Percentiles rank a stretch among this genome's conserved stretches.
Evolutionary conservation across 129 eudicot species (phyloP).

Genomic region (Chrysanthemum seticuspe): DNA sequence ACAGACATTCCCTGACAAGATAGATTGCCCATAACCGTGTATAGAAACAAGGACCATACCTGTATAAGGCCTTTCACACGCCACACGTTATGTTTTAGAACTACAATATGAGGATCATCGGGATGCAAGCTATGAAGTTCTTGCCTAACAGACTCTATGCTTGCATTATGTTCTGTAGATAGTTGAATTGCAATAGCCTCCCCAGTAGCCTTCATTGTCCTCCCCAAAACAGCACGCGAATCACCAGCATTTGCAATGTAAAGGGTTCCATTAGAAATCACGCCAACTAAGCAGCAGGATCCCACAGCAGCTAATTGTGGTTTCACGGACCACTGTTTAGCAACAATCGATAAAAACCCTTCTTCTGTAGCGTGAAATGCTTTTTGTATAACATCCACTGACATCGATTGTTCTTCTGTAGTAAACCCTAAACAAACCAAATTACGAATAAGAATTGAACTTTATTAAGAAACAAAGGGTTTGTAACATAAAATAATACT

Average conservation of each 20-base stretch:
- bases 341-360: slow-evolving; percentile 60
- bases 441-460: not conserved
- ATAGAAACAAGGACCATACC: slow-evolving; percentile 13
- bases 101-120: slow-evolving; percentile 66
- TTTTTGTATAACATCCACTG: slow-evolving; percentile 59
- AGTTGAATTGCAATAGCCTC: slow-evolving; percentile 61
- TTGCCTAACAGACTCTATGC: slow-evolving; percentile 69
- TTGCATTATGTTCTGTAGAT: slow-evolving; percentile 70
- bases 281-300: slow-evolving; percentile 68
- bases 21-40: not conserved
- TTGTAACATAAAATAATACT: no score
- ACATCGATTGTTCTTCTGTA: slow-evolving; percentile 61
- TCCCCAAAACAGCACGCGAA: slow-evolving; percentile 77
- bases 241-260: slow-evolving; percentile 72
- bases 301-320: slow-evolving; percentile 81
- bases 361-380: slow-evolving; percentile 83
- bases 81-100: slow-evolving; percentile 42
- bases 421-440: slow-evolving; percentile 43
- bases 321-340: slow-evolving; percentile 60
- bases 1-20: not conserved
- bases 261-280: slow-evolving; percentile 55
- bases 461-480: not conserved
- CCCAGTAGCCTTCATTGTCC: slow-evolving; percentile 56
- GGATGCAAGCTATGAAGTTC: slow-evolving; percentile 72
- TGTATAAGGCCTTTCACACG: slow-evolving; percentile 40